phyloP scores from a whole-genome alignment of 2,329 filamentous ascomycete species.

The Venturia nashicola region DNA sequence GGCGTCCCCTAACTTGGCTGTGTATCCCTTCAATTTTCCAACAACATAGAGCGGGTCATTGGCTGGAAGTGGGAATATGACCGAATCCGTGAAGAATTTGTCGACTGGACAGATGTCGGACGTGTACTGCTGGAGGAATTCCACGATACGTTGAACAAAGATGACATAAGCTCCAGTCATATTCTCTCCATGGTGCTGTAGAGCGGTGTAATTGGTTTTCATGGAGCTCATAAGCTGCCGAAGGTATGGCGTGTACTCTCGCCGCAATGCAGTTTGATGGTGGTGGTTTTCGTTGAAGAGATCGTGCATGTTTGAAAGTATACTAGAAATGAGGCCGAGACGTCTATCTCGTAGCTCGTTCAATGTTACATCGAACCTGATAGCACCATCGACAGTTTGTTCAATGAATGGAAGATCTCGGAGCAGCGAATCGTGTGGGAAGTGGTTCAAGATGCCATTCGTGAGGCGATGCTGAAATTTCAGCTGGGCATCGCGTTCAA shows the following conservation, averaged over 20 bases:
- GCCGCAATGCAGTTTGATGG: conserved; percentile 24
- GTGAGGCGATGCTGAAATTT: conserved; percentile 50
- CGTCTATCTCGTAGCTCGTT: conserved; percentile 43
- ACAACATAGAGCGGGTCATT: conserved; percentile 51
- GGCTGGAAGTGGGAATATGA: conserved; percentile 46
- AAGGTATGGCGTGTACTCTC: conserved; percentile 39
- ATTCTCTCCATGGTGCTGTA: conserved; percentile 23
- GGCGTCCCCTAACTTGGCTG: conserved; percentile 36
- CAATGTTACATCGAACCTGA: conserved; percentile 34
- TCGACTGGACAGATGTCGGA: conserved; percentile 44
- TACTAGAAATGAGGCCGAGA: conserved; percentile 40
- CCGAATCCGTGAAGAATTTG: conserved; percentile 47
- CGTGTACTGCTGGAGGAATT: conserved; percentile 48
- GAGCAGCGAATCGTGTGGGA: conserved; percentile 35
- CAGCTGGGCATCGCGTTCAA: conserved; percentile 46
- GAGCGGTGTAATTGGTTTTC: conserved; percentile 47
- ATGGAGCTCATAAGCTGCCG: conserved; percentile 47
- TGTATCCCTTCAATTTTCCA: conserved; percentile 47
- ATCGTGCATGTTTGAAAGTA: conserved; percentile 46
- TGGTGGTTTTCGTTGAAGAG: conserved; percentile 19
- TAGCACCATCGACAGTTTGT: conserved; percentile 14
- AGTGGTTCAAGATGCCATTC: conserved; percentile 38
- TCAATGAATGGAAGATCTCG: conserved; percentile 44
- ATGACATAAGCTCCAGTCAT: conserved; percentile 44
- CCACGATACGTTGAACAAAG: conserved; percentile 49